phyloP scores from a whole-genome alignment of 129 eudicot species.

The Sambucus nigra region DNA sequence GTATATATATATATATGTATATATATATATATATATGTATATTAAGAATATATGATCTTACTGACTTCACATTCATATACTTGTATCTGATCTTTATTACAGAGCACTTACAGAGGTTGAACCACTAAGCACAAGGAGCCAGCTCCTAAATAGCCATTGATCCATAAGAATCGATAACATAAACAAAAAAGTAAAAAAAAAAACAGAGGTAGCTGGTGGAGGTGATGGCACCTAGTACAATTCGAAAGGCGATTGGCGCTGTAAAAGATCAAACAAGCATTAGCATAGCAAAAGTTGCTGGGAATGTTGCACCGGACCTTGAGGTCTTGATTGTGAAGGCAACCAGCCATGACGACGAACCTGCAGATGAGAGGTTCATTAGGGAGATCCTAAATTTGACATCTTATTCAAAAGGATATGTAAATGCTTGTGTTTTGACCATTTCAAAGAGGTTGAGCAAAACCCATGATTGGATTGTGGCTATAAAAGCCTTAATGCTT shows the following conservation, averaged over 20 bases:
- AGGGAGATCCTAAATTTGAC: constrained; percentile 37
- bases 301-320: constrained; percentile 62
- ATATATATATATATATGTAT: too few species aligned
- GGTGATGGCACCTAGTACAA: constrained; percentile 50
- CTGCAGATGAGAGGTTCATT: constrained; percentile 40
- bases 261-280: constrained; percentile 75
- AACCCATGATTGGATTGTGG: constrained; percentile 79
- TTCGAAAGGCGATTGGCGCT: constrained; percentile 65
- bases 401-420: constrained; percentile 33
- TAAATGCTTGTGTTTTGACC: constrained; percentile 32
- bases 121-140: background rate
- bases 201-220: background rate
- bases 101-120: too few species aligned
- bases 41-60: too few species aligned
- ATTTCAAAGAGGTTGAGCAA: constrained; percentile 38
- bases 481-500: constrained; percentile 48
- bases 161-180: too few species aligned
- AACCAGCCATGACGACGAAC: constrained; percentile 56
- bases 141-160: background rate
- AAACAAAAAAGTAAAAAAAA: background rate
- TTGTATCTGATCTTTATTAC: constrained; percentile 3
- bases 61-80: background rate
- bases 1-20: too few species aligned
- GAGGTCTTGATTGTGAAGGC: constrained; percentile 67
- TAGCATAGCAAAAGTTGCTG: constrained; percentile 61